Evolutionary conservation across 1,139 yeast species (phyloP).

Genomic region (Hyphopichia fennica): DNA sequence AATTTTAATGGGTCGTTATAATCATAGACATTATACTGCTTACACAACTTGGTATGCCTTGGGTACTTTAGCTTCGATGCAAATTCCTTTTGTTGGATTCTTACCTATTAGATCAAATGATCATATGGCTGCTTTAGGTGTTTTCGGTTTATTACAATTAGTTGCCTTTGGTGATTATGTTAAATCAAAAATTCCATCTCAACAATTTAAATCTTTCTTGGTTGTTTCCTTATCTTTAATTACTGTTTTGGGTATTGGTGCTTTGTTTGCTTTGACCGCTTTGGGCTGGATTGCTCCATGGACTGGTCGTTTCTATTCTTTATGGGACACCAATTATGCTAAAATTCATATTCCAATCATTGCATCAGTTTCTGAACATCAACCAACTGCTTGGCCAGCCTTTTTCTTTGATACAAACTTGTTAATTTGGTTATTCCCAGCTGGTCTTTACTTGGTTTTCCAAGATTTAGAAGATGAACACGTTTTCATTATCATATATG

Average conservation of each 20-base stretch:
- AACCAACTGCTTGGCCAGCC: constrained; percentile 99
- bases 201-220: constrained; percentile 75
- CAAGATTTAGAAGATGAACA: constrained; percentile 91
- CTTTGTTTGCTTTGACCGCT: constrained; percentile 77
- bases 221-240: constrained; percentile 58
- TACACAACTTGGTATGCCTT: constrained; percentile 96
- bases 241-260: constrained; percentile 63
- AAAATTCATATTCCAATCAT: constrained; percentile 97
- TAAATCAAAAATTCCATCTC: constrained; percentile 68
- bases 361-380: constrained; percentile 98
- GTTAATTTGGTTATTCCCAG: constrained; percentile 98
- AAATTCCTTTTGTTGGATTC: constrained; percentile 97
- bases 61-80: constrained; percentile 98
- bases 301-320: constrained; percentile 98
- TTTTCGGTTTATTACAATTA: constrained; percentile 90
- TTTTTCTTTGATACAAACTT: constrained; percentile 92
- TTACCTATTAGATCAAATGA: constrained; percentile 95
- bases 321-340: constrained; percentile 98
- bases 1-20: constrained; percentile 92
- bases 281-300: constrained; percentile 97
- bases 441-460: constrained; percentile 88
- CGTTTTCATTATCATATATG: constrained; percentile 85
- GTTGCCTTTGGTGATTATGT: constrained; percentile 86
- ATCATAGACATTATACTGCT: constrained; percentile 78
- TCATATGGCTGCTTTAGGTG: constrained; percentile 98